Percentiles rank a stretch among this genome's conserved stretches.
Evolutionary conservation across 2,329 filamentous ascomycete genomes (phyloP).

Genomic region (Xylaria sp.): DNA sequence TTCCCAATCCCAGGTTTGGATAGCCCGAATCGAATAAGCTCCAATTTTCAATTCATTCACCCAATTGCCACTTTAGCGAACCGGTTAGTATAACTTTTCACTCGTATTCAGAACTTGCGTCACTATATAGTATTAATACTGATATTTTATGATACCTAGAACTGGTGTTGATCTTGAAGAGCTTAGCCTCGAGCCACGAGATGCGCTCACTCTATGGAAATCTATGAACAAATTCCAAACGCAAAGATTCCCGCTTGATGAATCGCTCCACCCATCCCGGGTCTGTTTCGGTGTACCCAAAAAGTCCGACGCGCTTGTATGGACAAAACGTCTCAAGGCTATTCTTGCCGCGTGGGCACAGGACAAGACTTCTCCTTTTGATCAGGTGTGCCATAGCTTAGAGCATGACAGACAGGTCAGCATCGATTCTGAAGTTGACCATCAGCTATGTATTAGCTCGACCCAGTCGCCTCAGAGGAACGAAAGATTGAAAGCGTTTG

Average conservation of each 20-base stretch:
- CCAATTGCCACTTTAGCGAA: conserved; percentile 73
- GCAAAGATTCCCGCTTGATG: conserved; percentile 60
- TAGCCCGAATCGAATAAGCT: conserved; percentile 54
- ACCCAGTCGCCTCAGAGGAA: not conserved
- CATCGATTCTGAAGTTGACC: not conserved
- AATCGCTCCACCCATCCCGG: conserved; percentile 60
- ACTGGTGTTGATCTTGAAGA: conserved; percentile 74
- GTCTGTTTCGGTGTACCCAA: conserved; percentile 63
- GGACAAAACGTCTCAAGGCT: conserved; percentile 71
- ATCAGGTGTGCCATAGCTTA: conserved; percentile 56
- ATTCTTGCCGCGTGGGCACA: conserved; percentile 70
- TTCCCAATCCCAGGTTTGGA: conserved; percentile 61
- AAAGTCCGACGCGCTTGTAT: conserved; percentile 74
- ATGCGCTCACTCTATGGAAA: conserved; percentile 74
- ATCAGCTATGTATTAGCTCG: not conserved
- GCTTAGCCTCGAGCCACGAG: conserved; percentile 75
- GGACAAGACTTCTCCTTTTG: conserved; percentile 58
- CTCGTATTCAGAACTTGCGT: not conserved
- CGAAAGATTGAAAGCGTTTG: conserved; percentile 49
- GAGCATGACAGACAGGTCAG: not conserved
- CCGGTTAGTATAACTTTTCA: conserved; percentile 50
- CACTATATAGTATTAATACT: conserved; percentile 5
- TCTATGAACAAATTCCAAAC: conserved; percentile 70
- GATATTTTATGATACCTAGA: conserved; percentile 40
- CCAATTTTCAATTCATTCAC: conserved; percentile 70